phyloP scores from a whole-genome alignment of 23 red algal species.

The Gracilariopsis chorda region DNA sequence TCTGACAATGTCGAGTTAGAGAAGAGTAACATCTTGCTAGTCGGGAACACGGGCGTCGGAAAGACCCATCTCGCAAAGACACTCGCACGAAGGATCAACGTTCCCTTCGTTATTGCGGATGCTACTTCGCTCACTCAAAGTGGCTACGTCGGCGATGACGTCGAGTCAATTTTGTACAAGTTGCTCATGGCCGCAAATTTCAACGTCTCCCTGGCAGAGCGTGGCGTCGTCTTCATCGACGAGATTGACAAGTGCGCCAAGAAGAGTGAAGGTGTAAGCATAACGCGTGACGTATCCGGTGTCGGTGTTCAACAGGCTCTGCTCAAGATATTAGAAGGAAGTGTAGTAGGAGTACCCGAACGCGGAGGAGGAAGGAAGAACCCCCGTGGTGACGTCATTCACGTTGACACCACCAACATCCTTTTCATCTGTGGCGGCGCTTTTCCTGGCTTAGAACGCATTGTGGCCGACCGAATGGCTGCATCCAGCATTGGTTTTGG shows the following conservation, averaged over 20 bases:
- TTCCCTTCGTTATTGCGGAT: slow-evolving; percentile 92
- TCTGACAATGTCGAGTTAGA: slow-evolving; percentile 78
- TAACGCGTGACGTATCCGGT: slow-evolving; percentile 94
- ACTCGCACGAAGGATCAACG: slow-evolving; percentile 75
- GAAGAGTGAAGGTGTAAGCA: slow-evolving; percentile 82
- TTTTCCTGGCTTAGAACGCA: slow-evolving; percentile 87
- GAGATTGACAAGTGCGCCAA: slow-evolving; percentile 95
- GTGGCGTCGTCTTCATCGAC: slow-evolving; percentile 96
- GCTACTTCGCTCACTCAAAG: slow-evolving; percentile 93
- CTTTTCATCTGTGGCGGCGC: slow-evolving; percentile 98
- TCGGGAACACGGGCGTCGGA: slow-evolving; percentile 90
- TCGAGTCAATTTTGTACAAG: slow-evolving; percentile 92
- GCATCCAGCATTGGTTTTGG: slow-evolving; percentile 87
- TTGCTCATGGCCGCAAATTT: slow-evolving; percentile 89
- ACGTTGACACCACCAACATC: slow-evolving; percentile 91
- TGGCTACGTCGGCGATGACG: slow-evolving; percentile 96
- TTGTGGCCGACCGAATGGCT: slow-evolving; percentile 81
- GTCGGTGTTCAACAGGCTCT: slow-evolving; percentile 97
- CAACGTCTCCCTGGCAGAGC: slow-evolving; percentile 79
- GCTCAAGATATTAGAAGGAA: slow-evolving; percentile 95
- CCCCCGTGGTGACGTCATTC: slow-evolving; percentile 62
- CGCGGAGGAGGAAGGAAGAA: slow-evolving; percentile 82
- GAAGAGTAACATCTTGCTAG: slow-evolving; percentile 90
- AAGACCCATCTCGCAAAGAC: slow-evolving; percentile 94
- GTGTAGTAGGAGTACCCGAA: slow-evolving; percentile 90